These are phyloP conservation scores for Tritrichomonas musculus DNA, from an alignment of 208 protist species.

Conservation along the genomic window DNA sequence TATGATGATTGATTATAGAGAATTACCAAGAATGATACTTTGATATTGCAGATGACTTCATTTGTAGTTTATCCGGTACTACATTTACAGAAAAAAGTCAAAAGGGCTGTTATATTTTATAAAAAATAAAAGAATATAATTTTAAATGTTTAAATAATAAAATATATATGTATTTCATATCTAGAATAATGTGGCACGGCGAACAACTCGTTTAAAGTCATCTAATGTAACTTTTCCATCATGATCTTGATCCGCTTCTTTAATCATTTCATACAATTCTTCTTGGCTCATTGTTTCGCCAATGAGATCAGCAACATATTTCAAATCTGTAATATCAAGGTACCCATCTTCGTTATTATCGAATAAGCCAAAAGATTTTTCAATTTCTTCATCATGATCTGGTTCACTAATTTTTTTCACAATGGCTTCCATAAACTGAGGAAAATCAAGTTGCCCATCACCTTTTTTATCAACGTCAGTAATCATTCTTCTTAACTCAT, in stretches of 20 bases:
- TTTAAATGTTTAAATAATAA: too few relatives aligned
- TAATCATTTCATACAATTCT: slow-evolving; percentile 26
- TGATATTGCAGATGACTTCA: too few relatives aligned
- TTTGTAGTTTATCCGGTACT: too few relatives aligned
- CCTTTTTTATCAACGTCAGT: slow-evolving; percentile 42
- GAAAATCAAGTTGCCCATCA: slow-evolving; percentile 2
- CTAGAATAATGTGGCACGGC: slow-evolving; percentile 13
- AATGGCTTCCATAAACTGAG: slow-evolving; percentile 33
- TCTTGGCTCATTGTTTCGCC: slow-evolving; percentile 33
- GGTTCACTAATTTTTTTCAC: slow-evolving; percentile 30
- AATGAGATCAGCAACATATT: slow-evolving; percentile 27
- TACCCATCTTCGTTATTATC: not conserved
- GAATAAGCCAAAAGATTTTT: slow-evolving; percentile 10
- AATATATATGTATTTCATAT: not conserved
- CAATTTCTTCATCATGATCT: slow-evolving; percentile 29
- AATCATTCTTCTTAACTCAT: slow-evolving; percentile 57
- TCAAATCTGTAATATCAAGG: slow-evolving; percentile 13
- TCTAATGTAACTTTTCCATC: slow-evolving; percentile 22
- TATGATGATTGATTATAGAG: too few relatives aligned
- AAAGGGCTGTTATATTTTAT: too few relatives aligned
- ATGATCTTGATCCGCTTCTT: not conserved
- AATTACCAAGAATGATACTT: too few relatives aligned
- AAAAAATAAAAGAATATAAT: too few relatives aligned
- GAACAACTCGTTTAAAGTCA: slow-evolving; percentile 30
- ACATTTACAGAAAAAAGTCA: too few relatives aligned